Evolutionary conservation across 2,329 filamentous ascomycete genomes (phyloP).

Genomic region (Geosmithia putterillii): DNA sequence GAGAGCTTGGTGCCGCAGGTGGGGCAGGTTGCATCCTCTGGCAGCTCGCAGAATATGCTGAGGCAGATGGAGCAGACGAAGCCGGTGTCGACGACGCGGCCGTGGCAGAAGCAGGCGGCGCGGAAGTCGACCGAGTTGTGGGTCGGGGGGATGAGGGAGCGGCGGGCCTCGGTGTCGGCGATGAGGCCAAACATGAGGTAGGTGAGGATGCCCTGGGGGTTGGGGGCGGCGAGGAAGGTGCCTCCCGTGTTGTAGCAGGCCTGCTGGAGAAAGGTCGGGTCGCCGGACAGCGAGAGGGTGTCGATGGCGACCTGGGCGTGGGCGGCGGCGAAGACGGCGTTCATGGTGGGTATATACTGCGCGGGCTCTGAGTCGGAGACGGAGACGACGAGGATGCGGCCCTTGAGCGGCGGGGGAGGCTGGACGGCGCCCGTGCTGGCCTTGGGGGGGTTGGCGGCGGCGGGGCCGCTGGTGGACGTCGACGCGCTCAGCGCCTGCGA

Average conservation of each 20-base stretch:
- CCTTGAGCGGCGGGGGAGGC: constrained; percentile 17
- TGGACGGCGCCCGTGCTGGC: constrained; percentile 13
- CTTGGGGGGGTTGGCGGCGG: constrained; percentile 22
- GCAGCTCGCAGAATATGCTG: constrained; percentile 73
- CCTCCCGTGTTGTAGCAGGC: constrained; percentile 54
- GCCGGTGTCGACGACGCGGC: constrained; percentile 78
- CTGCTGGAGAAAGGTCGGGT: constrained; percentile 89
- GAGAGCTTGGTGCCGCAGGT: constrained; percentile 72
- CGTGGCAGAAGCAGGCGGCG: constrained; percentile 96
- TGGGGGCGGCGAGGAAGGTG: constrained; percentile 37
- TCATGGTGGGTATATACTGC: constrained; percentile 98
- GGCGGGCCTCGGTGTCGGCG: constrained; percentile 43
- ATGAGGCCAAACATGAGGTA: constrained; percentile 94
- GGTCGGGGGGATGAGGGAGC: constrained; percentile 63
- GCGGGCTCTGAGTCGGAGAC: constrained; percentile 76
- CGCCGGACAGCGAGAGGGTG: constrained; percentile 72
- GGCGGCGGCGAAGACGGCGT: constrained; percentile 90
- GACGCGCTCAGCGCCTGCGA: constrained; percentile 51
- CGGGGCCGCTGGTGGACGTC: constrained; percentile 37
- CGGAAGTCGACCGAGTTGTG: constrained; percentile 87
- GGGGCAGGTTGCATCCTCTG: constrained; percentile 55
- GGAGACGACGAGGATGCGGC: constrained; percentile 76
- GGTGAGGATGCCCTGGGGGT: constrained; percentile 65
- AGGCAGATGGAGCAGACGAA: constrained; percentile 96
- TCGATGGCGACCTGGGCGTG: constrained; percentile 83